Percentiles rank a stretch among this genome's conserved stretches.
Conservation (phyloP, 345 rosid species). For the Eucalyptus curtisii region DNA sequence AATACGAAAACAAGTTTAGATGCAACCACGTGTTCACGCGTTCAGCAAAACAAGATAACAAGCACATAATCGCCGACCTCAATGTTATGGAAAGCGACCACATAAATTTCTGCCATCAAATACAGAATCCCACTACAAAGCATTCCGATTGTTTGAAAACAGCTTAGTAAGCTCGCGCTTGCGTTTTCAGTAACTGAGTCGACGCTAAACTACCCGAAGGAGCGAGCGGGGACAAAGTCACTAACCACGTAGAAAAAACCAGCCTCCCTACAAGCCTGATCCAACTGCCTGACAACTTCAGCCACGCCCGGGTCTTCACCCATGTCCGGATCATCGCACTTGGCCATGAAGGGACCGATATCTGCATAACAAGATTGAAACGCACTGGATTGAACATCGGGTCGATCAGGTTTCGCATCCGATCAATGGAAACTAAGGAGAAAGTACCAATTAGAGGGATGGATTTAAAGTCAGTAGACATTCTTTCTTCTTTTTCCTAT, state of each 20-base stretch:
- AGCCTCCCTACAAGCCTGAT: conserved; percentile 74
- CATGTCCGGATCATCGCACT: conserved; percentile 53
- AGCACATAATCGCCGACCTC: not conserved
- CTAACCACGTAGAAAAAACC: conserved; percentile 89
- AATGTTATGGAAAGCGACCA: not conserved
- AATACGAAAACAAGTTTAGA: not conserved
- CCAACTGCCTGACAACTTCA: conserved; percentile 48
- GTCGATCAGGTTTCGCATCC: not conserved
- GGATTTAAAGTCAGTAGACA: too few species aligned
- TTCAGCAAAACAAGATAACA: not conserved
- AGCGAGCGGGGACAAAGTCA: not conserved
- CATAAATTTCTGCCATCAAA: not conserved
- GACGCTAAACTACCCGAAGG: not conserved
- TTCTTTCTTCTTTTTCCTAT: too few species aligned
- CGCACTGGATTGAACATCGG: not conserved
- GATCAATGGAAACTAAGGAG: not conserved
- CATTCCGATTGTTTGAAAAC: not conserved
- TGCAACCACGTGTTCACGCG: not conserved
- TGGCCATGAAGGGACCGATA: conserved; percentile 43
- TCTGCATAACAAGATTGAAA: conserved; percentile 24
- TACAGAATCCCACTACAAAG: not conserved
- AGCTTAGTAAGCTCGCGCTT: not conserved
- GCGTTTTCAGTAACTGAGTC: not conserved
- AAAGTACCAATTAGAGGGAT: not conserved
- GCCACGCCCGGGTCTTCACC: conserved; percentile 38